Base-by-base conservation (phyloP, 75 land plant species). In the Selaginella moellendorffii region DNA sequence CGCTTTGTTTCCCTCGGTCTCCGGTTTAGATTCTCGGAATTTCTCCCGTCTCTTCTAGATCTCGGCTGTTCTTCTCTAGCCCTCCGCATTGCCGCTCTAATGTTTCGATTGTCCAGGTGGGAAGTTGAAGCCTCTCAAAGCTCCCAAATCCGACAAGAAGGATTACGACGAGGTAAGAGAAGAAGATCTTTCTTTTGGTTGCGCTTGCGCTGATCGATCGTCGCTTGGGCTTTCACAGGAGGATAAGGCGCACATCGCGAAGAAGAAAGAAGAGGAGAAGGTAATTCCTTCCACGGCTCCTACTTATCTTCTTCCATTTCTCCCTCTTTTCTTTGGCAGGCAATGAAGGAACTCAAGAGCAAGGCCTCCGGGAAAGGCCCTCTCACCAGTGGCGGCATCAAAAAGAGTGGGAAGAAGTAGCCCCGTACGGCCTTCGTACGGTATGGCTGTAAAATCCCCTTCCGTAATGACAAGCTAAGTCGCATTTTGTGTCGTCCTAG, bases 221-320 rank as follows among this genome's bases (percentile, higher is more conserved):
- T 42, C 18, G 20, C 29, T 24, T 27, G 28, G 0, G 5, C 14
- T 68, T 26, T 28, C 67, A 56, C 79, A 89, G 96, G 46, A 28
- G 24, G 91, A 89, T 62, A 51, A 74, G 54, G 92, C 80, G 0
- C 68, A 82, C 26, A 62, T 90, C 56, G 86, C 86, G 67, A 89
- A 89, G 77, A 90, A 90, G 73, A 90, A 78, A 30, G 96, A 90
- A 0, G 96, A 90, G 75, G 96, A 90, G 68, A 89, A 89, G 86
- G 95, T 85, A 30, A 27, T 31, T n/a, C 20, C 0, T 21, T 28
- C 1, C 22, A 2, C 56, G 28, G 24, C 59, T 27, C n/a, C 12
- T 31, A 2, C 52, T 0, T 20, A 59, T 9, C n/a, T 0, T 18
- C 28, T 31, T 9, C 63, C 21, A 9, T 30, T 19, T 28, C 23